Evolutionary conservation across 2,329 filamentous ascomycete species (phyloP), one percentile per base, ranked within the genome.

Genomic region (Lasiodiplodia sp.): DNA sequence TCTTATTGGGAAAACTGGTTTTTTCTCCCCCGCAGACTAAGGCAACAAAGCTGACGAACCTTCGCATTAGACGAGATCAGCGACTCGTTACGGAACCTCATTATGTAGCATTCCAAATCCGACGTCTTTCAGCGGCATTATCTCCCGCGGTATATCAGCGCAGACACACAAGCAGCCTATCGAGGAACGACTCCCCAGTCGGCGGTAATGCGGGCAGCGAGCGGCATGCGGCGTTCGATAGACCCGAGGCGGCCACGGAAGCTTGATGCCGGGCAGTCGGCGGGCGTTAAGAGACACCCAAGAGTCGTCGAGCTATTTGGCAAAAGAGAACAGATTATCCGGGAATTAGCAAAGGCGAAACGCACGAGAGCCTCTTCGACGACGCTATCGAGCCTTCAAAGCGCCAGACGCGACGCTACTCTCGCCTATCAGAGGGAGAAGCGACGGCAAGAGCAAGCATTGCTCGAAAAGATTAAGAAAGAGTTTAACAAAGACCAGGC

Each of bases 191-290:
- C 7, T 23, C 14, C 47, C 14, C 47, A 66, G 47, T 28, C 47
- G 11, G 47, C 23, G 18, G 47, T 66, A 3, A 66, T 66, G 63
- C 47, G 47, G 10, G 63, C 37, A 25, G 63, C 63, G 31, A 66
- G 25, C 25, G 47, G 47, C n/a, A 52, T 66, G 16, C 55, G 47
- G 12, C 63, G 63, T 4, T 18, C n/a, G 49, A 18, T 52, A 12
- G 49, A 52, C 49, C 8, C n/a, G 23, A 18, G 49, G n/a, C 23
- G 49, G 23, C 49, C 49, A 18, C 49, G 49, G n/a, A 52, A 52
- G 25, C 1, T 52, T 11, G 5, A 12, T 7, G 49, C 49, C 25
- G 11, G 25, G 8, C 21, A 52, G 25, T 21, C 25, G n/a, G 2
- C 11, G 3, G 0, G 25, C n/a, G 25, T 52, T 11, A 2, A 52